Conservation (phyloP, 768 basidiomycete species). For the Suillus bovinus region DNA sequence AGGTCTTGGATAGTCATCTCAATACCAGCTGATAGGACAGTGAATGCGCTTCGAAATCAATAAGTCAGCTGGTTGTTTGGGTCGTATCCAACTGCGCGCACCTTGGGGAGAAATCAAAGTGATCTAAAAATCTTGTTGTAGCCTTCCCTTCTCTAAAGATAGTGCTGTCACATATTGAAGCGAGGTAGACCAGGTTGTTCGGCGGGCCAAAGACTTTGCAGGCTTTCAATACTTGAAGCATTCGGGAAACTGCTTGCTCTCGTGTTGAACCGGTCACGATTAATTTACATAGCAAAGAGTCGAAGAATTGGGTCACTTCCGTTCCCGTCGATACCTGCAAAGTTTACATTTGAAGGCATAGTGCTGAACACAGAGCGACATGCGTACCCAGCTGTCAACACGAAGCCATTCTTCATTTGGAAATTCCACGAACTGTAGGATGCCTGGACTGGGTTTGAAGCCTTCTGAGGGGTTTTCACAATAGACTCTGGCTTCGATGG, state of each 20-base stretch:
- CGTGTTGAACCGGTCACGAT: conserved; percentile 51
- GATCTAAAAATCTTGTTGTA: conserved; percentile 50
- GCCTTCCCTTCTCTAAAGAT: conserved; percentile 43
- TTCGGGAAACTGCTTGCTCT: conserved; percentile 44
- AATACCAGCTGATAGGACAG: conserved; percentile 54
- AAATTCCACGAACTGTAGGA: conserved; percentile 56
- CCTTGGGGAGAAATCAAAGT: conserved; percentile 44
- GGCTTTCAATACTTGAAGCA: conserved; percentile 38
- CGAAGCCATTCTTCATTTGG: conserved; percentile 49
- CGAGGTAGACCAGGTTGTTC: conserved; percentile 57
- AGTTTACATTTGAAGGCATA: not conserved
- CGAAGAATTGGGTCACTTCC: conserved; percentile 52
- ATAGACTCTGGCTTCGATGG: conserved; percentile 61
- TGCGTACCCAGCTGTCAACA: conserved; percentile 58
- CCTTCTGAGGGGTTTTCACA: conserved; percentile 60
- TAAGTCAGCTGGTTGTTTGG: not conserved
- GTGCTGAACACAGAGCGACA: conserved; percentile 8
- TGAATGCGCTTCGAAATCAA: conserved; percentile 41
- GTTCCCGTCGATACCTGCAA: conserved; percentile 50
- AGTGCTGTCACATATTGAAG: conserved; percentile 40
- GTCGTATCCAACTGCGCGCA: conserved; percentile 18
- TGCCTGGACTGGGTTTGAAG: conserved; percentile 60
- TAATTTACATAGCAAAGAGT: conserved; percentile 61
- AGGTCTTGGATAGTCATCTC: conserved; percentile 61
- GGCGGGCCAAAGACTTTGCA: conserved; percentile 56